phyloP scores from a whole-genome alignment of 176 grass and related monocot species.

The Avena sativa region DNA sequence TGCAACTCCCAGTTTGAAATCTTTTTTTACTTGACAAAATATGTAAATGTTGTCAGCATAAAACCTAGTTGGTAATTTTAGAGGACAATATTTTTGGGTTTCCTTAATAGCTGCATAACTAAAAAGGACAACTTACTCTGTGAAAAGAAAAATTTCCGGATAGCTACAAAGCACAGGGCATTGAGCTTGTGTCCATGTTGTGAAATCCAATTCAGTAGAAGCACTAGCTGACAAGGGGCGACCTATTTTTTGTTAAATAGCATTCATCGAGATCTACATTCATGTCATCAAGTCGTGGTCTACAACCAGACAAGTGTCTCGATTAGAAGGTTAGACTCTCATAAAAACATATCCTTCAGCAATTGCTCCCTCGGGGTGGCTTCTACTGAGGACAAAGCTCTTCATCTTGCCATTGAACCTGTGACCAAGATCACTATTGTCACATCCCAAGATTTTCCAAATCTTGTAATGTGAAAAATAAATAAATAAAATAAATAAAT shows the following conservation, averaged over 20 bases:
- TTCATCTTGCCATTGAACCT: background rate
- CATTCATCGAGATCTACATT: fast-evolving
- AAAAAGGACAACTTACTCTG: background rate
- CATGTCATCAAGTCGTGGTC: background rate
- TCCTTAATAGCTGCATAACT: too few species aligned
- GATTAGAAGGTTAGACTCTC: background rate
- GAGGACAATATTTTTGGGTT: background rate
- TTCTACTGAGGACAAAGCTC: background rate
- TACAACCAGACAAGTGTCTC: background rate
- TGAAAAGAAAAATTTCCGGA: background rate
- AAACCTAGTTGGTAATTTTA: background rate
- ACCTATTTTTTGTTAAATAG: background rate
- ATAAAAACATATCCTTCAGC: background rate
- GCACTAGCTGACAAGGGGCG: background rate
- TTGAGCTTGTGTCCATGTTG: background rate
- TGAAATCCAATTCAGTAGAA: background rate
- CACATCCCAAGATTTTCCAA: too few species aligned
- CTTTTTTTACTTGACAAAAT: background rate
- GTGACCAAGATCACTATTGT: too few species aligned
- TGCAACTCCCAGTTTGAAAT: background rate
- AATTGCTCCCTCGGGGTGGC: background rate
- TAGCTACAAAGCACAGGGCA: background rate
- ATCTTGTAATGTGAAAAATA: too few species aligned
- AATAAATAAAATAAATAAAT: too few species aligned
- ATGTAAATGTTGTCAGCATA: background rate